Base-by-base conservation (phyloP, 2,329 filamentous ascomycete species). In the Colletotrichum theobromicola region DNA sequence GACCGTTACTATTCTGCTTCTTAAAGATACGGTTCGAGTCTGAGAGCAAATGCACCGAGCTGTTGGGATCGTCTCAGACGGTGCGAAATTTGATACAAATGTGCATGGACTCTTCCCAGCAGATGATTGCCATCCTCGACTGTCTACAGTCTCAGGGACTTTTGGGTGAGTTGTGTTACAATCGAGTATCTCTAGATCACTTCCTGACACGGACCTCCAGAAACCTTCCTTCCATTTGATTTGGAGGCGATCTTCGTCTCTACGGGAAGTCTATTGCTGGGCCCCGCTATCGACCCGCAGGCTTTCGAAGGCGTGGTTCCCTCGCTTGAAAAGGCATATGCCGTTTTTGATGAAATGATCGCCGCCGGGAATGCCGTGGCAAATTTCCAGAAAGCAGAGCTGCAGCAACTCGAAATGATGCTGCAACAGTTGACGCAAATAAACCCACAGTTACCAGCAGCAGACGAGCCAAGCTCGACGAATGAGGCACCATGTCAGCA, bases 181-280 rank as follows among this genome's bases (percentile, higher is more conserved):
- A 18, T 35, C 0, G 13, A 42, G n/a, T 7, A 46, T 28, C 3
- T 8, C 18, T n/a, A 0, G 3, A 13, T 1, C 21, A 0, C 2
- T 3, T 0, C 28, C 70, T 68, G 9, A 72, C 28, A 32, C 3
- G 0, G 0, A 5, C 5, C 13, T 16, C 0, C 16, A 88, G 87
- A 88, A 78, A 86, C 83, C 0, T 89, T 89, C 72, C 82, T 89
- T 0, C 86, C 87, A 0, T 88, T 87, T 65, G 86, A 88, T 70
- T 81, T 88, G 0, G 87, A 88, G 55, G 81, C 85, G 0, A 78
- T 86, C 0, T 88, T 86, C 16, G 82, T 86, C 0, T 86, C 87
- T 0, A 84, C 83, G 2, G 80, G 87, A n/a, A 82, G 85, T 13
- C 79, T 88, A 0, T 77, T 87, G 1, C 76, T 88, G 2, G 84